A percentile compares a stretch with the other conserved stretches of the same genome.
Evolutionary conservation across 306 rosid species (phyloP).

Genomic region (Luffa aegyptiaca): DNA sequence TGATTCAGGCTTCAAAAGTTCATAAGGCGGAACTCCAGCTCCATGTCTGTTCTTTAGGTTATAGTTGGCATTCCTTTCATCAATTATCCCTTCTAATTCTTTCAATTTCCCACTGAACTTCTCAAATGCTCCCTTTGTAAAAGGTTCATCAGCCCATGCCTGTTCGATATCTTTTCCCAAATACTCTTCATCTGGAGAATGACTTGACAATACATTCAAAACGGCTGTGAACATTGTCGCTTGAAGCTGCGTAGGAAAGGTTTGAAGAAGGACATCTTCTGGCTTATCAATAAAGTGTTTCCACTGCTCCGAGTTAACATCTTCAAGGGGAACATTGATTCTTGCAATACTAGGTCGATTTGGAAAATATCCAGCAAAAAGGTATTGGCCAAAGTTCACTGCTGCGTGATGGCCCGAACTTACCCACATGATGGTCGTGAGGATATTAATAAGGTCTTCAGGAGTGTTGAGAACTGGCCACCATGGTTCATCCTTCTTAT

Average conservation of each 20-base stretch:
- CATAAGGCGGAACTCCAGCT: constrained; percentile 67
- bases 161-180: constrained; percentile 50
- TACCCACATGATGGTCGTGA: constrained; percentile 49
- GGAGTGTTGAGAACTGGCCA: constrained; percentile 55
- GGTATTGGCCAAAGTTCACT: constrained; percentile 67
- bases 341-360: constrained; percentile 60
- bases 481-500: constrained; percentile 79
- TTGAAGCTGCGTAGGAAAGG: constrained; percentile 60
- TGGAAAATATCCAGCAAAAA: constrained; percentile 60
- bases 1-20: constrained; percentile 74
- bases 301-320: constrained; percentile 25
- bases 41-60: constrained; percentile 56
- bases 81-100: constrained; percentile 38
- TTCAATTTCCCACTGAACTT: constrained; percentile 37
- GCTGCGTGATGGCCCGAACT: constrained; percentile 70
- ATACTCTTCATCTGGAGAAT: constrained; percentile 82
- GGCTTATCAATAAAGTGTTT: constrained; percentile 34
- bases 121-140: constrained; percentile 45
- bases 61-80: constrained; percentile 37
- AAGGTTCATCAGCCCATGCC: constrained; percentile 52
- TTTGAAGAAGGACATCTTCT: constrained; percentile 25
- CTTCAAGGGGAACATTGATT: constrained; percentile 49
- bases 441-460: constrained; percentile 42
- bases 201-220: constrained; percentile 57
- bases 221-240: constrained; percentile 51